A percentile compares a stretch with the other conserved stretches of the same genome.
These are phyloP conservation scores for Didymella sp. DNA, from an alignment of 2,329 filamentous ascomycete genomes.

Conservation along the genomic window DNA sequence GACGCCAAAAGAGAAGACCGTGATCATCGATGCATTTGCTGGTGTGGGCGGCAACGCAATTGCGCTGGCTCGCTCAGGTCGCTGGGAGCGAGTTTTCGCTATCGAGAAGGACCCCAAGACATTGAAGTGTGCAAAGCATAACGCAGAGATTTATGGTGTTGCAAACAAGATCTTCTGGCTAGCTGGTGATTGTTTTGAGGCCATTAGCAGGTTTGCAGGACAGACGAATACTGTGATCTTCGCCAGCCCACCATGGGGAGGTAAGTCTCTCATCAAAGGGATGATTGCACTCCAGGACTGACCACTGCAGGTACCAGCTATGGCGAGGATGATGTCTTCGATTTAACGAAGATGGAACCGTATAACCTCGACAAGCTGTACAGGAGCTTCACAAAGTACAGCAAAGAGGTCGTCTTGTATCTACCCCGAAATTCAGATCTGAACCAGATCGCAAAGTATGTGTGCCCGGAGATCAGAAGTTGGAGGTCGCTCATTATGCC, in stretches of 20 bases:
- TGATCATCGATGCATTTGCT: constrained; percentile 86
- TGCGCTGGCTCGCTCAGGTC: constrained; percentile 82
- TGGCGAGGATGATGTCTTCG: constrained; percentile 73
- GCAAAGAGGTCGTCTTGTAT: constrained; percentile 72
- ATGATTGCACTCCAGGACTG: constrained; percentile 2
- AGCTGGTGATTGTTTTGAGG: constrained; percentile 83
- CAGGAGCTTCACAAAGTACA: constrained; percentile 46
- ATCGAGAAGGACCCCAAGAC: constrained; percentile 84
- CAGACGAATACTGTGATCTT: constrained; percentile 67
- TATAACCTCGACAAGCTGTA: constrained; percentile 67
- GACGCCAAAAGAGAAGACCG: constrained; percentile 62
- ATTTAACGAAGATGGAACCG: constrained; percentile 85
- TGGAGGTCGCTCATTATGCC: constrained; percentile 74
- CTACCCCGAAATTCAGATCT: constrained; percentile 68
- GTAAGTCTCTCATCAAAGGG: constrained; percentile 52
- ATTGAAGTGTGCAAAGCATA: constrained; percentile 89
- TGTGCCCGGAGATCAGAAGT: constrained; percentile 40
- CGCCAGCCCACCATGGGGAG: constrained; percentile 77
- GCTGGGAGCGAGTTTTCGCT: constrained; percentile 84
- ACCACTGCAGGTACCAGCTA: constrained; percentile 65
- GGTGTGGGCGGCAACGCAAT: constrained; percentile 94
- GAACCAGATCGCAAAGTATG: constrained; percentile 48
- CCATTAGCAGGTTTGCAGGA: constrained; percentile 63
- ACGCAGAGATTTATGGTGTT: constrained; percentile 85
- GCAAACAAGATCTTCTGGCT: constrained; percentile 82